Conservation (phyloP, 1,284 basidiomycete genomes). For the Rhodotorula sp. region DNA sequence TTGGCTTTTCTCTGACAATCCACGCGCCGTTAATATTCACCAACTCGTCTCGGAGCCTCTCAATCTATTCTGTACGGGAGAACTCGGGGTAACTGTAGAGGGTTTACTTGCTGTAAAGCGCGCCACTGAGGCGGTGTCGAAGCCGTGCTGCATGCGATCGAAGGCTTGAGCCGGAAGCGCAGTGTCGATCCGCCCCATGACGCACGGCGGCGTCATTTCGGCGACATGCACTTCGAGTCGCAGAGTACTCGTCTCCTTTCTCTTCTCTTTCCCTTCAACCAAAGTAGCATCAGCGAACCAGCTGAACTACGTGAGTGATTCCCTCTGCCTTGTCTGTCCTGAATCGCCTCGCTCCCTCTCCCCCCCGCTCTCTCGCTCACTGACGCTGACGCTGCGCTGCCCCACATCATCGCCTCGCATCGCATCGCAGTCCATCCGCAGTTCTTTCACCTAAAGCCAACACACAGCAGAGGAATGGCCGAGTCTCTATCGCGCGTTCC, state of each 20-base stretch:
- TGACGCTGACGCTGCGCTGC: not conserved
- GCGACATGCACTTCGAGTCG: not conserved
- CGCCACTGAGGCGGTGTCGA: no score
- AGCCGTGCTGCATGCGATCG: not conserved
- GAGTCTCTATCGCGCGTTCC: constrained; percentile 23
- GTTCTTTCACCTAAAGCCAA: not conserved
- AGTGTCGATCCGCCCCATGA: not conserved
- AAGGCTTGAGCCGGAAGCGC: not conserved
- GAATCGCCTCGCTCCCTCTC: not conserved
- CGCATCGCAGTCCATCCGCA: not conserved
- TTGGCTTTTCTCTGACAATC: no score
- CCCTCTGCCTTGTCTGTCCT: not conserved
- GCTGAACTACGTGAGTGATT: not conserved
- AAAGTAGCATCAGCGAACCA: not conserved
- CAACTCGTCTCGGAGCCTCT: no score
- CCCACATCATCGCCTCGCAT: not conserved
- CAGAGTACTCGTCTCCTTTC: not conserved
- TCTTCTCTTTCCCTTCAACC: not conserved
- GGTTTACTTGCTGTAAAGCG: no score
- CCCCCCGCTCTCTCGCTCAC: not conserved
- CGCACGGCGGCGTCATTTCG: not conserved
- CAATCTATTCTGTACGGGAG: no score
- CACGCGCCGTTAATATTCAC: no score
- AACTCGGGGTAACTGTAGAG: no score
- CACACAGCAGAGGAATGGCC: not conserved